These are phyloP conservation scores for Trichoderma atroviride DNA, from an alignment of 2,329 filamentous ascomycete species.

Conservation along the genomic window DNA sequence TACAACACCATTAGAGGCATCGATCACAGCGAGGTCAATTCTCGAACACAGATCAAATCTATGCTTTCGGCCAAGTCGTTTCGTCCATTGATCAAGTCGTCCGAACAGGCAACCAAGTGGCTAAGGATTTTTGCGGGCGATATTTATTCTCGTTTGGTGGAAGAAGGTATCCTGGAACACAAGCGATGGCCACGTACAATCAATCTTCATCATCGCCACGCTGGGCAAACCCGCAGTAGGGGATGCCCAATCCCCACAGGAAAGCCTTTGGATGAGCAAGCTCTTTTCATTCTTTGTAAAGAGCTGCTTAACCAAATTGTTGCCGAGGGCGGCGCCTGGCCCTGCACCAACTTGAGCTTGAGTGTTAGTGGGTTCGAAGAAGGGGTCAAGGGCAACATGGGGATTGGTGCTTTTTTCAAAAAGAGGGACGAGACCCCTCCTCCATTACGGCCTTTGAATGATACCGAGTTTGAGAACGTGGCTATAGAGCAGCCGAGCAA, in stretches of 20 bases:
- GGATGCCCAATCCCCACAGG: slow-evolving; percentile 77
- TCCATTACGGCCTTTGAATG: slow-evolving; percentile 28
- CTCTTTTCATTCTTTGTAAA: slow-evolving; percentile 75
- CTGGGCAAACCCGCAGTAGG: slow-evolving; percentile 72
- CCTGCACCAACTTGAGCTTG: slow-evolving; percentile 85
- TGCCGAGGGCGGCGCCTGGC: slow-evolving; percentile 79
- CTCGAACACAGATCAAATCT: slow-evolving; percentile 90
- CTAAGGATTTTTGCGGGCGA: slow-evolving; percentile 88
- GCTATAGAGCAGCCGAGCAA: slow-evolving; percentile 33
- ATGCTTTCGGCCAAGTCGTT: slow-evolving; percentile 98
- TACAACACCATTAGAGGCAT: slow-evolving; percentile 83
- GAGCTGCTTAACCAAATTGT: slow-evolving; percentile 76
- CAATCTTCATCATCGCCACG: slow-evolving; percentile 79
- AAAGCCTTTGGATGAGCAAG: slow-evolving; percentile 69
- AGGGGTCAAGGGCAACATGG: slow-evolving; percentile 78
- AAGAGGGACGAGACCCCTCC: slow-evolving; percentile 67
- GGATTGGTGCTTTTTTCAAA: slow-evolving; percentile 84
- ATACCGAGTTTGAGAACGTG: slow-evolving; percentile 30
- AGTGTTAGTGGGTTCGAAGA: slow-evolving; percentile 94
- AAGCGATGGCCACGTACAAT: slow-evolving; percentile 84
- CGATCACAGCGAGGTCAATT: slow-evolving; percentile 85
- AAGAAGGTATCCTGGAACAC: slow-evolving; percentile 87
- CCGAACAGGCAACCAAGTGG: slow-evolving; percentile 82
- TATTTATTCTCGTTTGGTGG: slow-evolving; percentile 84
- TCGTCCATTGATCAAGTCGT: slow-evolving; percentile 74